Percentiles rank a stretch among this genome's conserved stretches.
phyloP scores from a whole-genome alignment of 176 grass and related monocot species.

The Chloris gayana region DNA sequence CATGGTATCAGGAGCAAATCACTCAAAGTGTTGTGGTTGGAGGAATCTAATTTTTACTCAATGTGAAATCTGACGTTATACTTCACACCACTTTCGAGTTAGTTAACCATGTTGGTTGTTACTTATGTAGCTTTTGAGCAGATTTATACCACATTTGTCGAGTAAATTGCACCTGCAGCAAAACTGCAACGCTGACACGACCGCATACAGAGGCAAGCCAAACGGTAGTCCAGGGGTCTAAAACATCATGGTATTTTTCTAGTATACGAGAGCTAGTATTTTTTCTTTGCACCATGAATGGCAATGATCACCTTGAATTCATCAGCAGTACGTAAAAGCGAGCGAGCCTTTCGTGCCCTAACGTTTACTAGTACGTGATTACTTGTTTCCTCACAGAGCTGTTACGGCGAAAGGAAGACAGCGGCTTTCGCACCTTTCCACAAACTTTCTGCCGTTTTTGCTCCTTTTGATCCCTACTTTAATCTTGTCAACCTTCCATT shows the following conservation, averaged over 20 bases:
- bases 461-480: slow-evolving; percentile 46
- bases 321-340: background rate
- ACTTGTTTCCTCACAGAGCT: slow-evolving; percentile 36
- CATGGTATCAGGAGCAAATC: background rate
- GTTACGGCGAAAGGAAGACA: slow-evolving; percentile 27
- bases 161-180: background rate
- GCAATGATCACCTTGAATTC: background rate
- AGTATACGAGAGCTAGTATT: background rate
- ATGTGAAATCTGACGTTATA: background rate
- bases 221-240: background rate
- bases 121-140: background rate
- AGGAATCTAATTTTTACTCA: background rate
- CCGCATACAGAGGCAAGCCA: background rate
- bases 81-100: background rate
- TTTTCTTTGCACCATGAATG: background rate
- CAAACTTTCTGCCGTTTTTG: slow-evolving; percentile 52
- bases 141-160: background rate
- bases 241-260: background rate
- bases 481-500: slow-evolving; percentile 58
- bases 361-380: slow-evolving; percentile 25
- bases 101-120: background rate
- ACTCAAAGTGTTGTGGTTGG: background rate
- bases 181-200: background rate
- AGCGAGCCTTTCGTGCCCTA: background rate
- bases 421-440: slow-evolving; percentile 52